Evolutionary conservation across 202 grass and related monocot species (phyloP).

Genomic region (Zizania palustris): DNA sequence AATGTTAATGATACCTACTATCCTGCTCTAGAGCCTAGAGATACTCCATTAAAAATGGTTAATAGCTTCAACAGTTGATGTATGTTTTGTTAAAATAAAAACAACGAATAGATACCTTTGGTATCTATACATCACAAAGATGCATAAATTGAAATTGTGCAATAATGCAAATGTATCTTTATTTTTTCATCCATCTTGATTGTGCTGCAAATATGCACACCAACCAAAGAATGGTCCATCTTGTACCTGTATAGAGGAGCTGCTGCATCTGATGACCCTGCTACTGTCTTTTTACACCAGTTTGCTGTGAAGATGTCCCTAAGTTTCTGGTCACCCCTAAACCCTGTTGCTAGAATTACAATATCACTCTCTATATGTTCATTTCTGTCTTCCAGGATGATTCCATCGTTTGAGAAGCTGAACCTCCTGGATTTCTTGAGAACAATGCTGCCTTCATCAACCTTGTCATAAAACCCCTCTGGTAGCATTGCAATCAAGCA

Average conservation of each 20-base stretch:
- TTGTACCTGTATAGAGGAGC: slow-evolving; percentile 77
- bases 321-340: slow-evolving; percentile 89
- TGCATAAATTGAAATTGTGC: not conserved
- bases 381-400: slow-evolving; percentile 57
- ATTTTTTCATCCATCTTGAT: not conserved
- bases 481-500: slow-evolving; percentile 73
- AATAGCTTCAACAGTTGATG: not conserved
- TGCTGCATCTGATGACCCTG: slow-evolving; percentile 57
- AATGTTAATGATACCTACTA: not conserved
- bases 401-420: slow-evolving; percentile 63
- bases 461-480: slow-evolving; percentile 70
- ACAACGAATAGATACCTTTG: not conserved
- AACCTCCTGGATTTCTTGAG: slow-evolving; percentile 72
- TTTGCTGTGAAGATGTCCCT: slow-evolving; percentile 71
- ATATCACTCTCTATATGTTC: slow-evolving; percentile 60
- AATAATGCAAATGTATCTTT: not conserved
- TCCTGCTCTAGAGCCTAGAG: not conserved
- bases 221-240: not conserved
- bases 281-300: slow-evolving; percentile 63
- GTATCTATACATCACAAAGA: not conserved
- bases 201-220: not conserved
- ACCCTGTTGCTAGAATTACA: slow-evolving; percentile 90
- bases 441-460: slow-evolving; percentile 81
- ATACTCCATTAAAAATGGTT: not conserved
- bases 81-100: not conserved